Conservation (phyloP, 306 rosid genomes). For the Gillenia trifoliata region DNA sequence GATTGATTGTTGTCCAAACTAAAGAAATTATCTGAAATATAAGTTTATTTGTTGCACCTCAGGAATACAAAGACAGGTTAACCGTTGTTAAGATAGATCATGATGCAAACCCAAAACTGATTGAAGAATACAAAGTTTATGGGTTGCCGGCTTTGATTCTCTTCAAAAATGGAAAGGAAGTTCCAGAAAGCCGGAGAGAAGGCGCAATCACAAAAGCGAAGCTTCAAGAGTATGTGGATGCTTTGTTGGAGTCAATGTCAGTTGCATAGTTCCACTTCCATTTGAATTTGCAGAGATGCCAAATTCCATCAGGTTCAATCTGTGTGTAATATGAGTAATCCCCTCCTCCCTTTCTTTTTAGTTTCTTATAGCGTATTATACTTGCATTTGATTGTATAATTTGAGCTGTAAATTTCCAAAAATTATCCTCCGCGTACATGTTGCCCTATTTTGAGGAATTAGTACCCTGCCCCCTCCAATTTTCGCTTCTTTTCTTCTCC, state of each 20-base stretch:
- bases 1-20: neutral
- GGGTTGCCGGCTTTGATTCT: constrained; percentile 77
- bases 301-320: neutral
- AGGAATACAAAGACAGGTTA: constrained; percentile 79
- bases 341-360: neutral
- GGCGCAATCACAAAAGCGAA: constrained; percentile 79
- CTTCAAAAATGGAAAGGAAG: constrained; percentile 69
- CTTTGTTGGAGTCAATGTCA: constrained; percentile 55
- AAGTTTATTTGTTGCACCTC: constrained; percentile 12
- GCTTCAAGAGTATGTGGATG: constrained; percentile 64
- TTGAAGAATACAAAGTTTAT: constrained; percentile 70
- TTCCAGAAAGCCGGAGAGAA: constrained; percentile 80
- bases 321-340: neutral
- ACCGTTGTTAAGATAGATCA: constrained; percentile 77
- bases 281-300: neutral
- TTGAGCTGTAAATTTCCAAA: constrained; percentile 3
- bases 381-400: neutral
- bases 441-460: neutral
- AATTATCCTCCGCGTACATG: neutral
- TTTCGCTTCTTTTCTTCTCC: neutral
- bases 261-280: constrained; percentile 36
- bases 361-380: neutral
- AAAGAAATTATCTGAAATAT: neutral
- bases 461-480: neutral
- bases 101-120: constrained; percentile 68